These are phyloP conservation scores for Penicillium sp. DNA, from an alignment of 2,329 filamentous ascomycete species.

Conservation along the genomic window DNA sequence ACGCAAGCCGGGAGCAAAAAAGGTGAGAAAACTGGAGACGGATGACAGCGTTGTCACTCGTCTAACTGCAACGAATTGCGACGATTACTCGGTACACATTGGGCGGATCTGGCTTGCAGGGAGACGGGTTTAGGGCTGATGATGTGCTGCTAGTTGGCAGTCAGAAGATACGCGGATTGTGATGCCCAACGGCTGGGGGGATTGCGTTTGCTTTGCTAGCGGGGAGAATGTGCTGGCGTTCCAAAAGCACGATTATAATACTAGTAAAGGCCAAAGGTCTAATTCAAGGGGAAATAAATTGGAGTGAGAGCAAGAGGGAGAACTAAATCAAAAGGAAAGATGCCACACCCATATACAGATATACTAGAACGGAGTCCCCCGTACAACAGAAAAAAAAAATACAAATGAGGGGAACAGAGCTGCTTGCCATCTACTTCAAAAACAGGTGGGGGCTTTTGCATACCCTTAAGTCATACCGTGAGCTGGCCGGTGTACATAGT, in stretches of 20 bases:
- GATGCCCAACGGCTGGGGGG: constrained; percentile 19
- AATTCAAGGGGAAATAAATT: background rate
- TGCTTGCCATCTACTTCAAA: constrained; percentile 14
- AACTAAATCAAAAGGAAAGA: constrained; percentile 5
- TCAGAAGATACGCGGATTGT: constrained; percentile 10
- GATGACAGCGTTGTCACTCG: background rate
- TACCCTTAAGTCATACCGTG: constrained; percentile 14
- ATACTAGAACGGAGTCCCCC: constrained; percentile 5
- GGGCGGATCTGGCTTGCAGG: constrained; percentile 16
- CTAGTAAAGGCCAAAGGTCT: background rate
- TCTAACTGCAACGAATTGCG: constrained; percentile 1
- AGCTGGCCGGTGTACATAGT: constrained; percentile 13
- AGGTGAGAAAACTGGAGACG: background rate
- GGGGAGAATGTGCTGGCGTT: background rate
- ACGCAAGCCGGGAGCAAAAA: background rate
- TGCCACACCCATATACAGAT: constrained; percentile 15
- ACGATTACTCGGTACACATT: constrained; percentile 20
- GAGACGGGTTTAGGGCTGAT: constrained; percentile 17
- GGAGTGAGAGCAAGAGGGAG: background rate
- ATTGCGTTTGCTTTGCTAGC: background rate
- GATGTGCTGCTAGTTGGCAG: background rate
- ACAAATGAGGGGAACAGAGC: constrained; percentile 12
- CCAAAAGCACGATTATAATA: background rate
- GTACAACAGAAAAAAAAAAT: constrained; percentile 15
- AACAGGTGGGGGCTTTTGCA: constrained; percentile 32